Percentiles rank a stretch among this genome's conserved stretches.
Evolutionary conservation across 192 early-diverging fungal species (phyloP).

Genomic region (Mortierella hygrophila): DNA sequence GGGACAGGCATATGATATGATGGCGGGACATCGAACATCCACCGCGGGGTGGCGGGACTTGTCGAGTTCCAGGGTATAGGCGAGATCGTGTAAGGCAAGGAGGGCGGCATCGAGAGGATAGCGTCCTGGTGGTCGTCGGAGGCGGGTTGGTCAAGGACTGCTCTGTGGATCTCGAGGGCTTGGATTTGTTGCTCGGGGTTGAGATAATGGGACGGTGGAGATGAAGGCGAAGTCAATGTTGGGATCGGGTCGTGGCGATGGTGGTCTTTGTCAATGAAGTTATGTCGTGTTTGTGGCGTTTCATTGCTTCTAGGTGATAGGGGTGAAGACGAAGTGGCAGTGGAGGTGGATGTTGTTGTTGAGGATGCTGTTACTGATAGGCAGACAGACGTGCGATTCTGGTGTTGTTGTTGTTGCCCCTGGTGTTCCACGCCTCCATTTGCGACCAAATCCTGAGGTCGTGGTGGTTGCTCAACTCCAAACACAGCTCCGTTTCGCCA

Average conservation of each 20-base stretch:
- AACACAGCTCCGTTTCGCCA: too few species aligned
- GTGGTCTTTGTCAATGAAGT: neutral
- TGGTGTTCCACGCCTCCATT: neutral
- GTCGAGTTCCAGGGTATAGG: neutral
- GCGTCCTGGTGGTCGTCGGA: neutral
- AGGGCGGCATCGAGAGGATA: neutral
- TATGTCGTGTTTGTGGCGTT: neutral
- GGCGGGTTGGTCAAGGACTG: neutral
- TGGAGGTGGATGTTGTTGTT: neutral
- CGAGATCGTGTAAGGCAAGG: neutral
- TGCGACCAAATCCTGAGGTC: too few species aligned
- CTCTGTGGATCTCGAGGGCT: neutral
- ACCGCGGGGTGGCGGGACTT: neutral
- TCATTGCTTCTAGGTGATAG: neutral
- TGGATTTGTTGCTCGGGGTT: neutral
- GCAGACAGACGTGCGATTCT: neutral
- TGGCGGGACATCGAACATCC: neutral
- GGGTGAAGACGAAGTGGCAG: neutral
- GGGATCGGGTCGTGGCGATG: neutral
- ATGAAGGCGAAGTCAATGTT: neutral
- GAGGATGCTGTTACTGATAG: neutral
- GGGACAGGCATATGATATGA: neutral
- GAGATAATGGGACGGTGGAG: neutral
- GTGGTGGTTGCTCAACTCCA: too few species aligned
- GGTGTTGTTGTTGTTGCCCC: neutral